Evolutionary conservation across 2,329 filamentous ascomycete genomes (phyloP), one percentile per base, ranked within the genome.

Genomic region (Rutstroemia sp.): DNA sequence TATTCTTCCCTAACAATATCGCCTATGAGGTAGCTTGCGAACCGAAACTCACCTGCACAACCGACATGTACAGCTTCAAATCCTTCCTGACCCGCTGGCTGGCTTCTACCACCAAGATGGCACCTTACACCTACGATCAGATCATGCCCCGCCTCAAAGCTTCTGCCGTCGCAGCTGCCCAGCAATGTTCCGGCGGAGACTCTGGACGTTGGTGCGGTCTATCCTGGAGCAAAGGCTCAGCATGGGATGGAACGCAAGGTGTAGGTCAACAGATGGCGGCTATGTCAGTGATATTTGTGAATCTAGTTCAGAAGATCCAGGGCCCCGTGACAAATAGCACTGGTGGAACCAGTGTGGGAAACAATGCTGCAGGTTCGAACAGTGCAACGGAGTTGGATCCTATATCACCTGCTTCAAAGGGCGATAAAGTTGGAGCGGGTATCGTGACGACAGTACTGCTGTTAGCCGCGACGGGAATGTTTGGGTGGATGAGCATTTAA

Each of bases 191-290:
- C 0, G 83, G 83, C 23, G 81, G 82, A 14, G 62, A 67, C 23
- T 82, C 83, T 60, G 74, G 76, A 8, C 14, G 10, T 6, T 25
- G 53, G 46, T 50, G 82, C 63, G 82, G 83, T 8, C 67, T 83
- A 47, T 77, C 77, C 57, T 87, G 83, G 82, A 77, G 76, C 45
- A 75, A 78, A 56, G 61, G 60, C 30, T 72, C 67, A 5, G 70
- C 70, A 6, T 64, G 58, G 41, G 83, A 87, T 67, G 80, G 80
- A 30, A 75, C 73, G 2, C 77, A 74, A 6, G 85, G 84, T 9
- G 78, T 88, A 1, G 86, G 85, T 4, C 83, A 88, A 69, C 84
- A 88, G 70, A 88, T 89, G 85, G 77, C 81, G 1, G 83, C 81
- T 5, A 73, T 88, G 69, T 83, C 87, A 62, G 75, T 86, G 7